phyloP scores from a whole-genome alignment of 495 filamentous ascomycete species.

The Podospora conica region DNA sequence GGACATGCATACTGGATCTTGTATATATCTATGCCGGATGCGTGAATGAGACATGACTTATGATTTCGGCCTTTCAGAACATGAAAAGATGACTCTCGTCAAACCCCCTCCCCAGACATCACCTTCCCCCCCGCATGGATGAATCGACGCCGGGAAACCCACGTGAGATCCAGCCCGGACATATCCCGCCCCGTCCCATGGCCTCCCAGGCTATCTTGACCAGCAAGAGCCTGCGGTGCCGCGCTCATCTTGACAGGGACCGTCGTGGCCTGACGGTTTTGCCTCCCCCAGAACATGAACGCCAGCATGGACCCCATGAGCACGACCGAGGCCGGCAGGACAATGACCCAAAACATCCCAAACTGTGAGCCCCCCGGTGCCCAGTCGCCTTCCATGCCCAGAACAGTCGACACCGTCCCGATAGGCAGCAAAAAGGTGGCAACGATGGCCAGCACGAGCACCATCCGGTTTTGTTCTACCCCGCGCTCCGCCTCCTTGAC shows the following conservation, averaged over 20 bases:
- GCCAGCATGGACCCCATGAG: not conserved
- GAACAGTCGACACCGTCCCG: not conserved
- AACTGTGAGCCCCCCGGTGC: not conserved
- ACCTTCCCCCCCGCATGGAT: not conserved
- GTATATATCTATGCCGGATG: not conserved
- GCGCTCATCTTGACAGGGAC: not conserved
- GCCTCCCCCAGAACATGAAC: not conserved
- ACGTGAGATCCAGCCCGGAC: not conserved
- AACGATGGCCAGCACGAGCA: not conserved
- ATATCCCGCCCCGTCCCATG: not conserved
- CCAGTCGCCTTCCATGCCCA: not conserved
- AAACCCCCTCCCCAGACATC: not conserved
- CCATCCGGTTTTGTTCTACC: not conserved
- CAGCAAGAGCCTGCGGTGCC: not conserved
- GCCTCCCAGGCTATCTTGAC: not conserved
- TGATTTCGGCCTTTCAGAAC: too few relatives aligned
- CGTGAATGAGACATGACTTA: not conserved
- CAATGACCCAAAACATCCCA: not conserved
- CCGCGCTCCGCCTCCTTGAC: not conserved
- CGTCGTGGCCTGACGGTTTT: not conserved
- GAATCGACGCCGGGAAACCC: not conserved
- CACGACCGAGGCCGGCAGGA: not conserved
- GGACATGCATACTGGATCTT: not conserved
- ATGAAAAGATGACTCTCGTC: too few relatives aligned
- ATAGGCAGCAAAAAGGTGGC: not conserved